Percentiles rank a stretch among this genome's conserved stretches.
Evolutionary conservation across 2,329 filamentous ascomycete genomes (phyloP).

Genomic region (Plenodomus lindquistii): DNA sequence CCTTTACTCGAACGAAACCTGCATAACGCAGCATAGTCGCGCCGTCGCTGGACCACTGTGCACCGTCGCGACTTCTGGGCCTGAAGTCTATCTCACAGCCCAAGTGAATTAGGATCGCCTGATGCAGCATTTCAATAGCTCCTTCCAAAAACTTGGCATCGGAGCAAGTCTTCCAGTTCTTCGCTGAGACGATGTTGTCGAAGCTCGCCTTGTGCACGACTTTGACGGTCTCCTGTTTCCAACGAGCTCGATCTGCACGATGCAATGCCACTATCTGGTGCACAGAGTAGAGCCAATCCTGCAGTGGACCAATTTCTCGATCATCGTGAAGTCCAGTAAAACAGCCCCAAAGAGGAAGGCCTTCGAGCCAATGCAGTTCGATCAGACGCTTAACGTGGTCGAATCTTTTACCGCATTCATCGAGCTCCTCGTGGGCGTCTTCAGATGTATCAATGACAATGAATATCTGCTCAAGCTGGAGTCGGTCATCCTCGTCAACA

Average conservation of each 20-base stretch:
- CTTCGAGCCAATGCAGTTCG: conserved; percentile 7
- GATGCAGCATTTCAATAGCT: background rate
- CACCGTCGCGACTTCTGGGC: background rate
- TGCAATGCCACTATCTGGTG: conserved; percentile 6
- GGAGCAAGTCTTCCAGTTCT: background rate
- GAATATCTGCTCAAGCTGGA: no score
- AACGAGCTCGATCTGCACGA: background rate
- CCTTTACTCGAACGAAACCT: no score
- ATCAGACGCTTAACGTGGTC: background rate
- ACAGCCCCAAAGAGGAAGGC: conserved; percentile 4
- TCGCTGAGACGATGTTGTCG: background rate
- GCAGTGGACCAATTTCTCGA: background rate
- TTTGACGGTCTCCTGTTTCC: background rate
- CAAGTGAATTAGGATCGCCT: background rate
- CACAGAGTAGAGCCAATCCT: conserved; percentile 5
- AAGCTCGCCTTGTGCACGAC: background rate
- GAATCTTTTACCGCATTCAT: background rate
- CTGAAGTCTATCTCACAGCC: background rate
- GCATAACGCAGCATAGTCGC: no score
- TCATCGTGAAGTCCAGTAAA: background rate
- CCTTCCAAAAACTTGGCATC: conserved; percentile 2
- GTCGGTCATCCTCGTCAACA: background rate
- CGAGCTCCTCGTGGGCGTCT: background rate
- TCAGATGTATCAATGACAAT: no score
- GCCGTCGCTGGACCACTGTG: no score